Conservation (phyloP, 495 filamentous ascomycete genomes). For the Aspergillus kassunensis region DNA sequence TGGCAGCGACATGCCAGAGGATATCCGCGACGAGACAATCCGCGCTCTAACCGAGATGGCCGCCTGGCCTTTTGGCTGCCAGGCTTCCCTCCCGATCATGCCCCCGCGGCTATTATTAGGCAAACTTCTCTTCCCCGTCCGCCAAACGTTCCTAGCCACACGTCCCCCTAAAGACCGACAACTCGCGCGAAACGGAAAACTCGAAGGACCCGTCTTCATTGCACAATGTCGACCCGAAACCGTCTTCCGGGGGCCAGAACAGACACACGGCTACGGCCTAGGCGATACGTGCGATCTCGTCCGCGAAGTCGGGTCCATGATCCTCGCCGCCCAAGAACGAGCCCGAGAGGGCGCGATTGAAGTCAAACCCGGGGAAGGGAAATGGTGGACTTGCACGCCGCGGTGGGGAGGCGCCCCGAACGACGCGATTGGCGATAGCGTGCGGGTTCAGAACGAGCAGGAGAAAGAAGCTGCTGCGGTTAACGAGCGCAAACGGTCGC, state of each 20-base stretch:
- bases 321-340: slow-evolving; percentile 79
- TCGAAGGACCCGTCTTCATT: slow-evolving; percentile 68
- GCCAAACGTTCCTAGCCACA: slow-evolving; percentile 56
- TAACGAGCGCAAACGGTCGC: slow-evolving; percentile 39
- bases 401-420: slow-evolving; percentile 75
- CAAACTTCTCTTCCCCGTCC: slow-evolving; percentile 47
- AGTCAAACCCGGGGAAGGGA: slow-evolving; percentile 62
- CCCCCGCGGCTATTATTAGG: slow-evolving; percentile 60
- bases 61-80: slow-evolving; percentile 76
- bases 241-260: slow-evolving; percentile 39
- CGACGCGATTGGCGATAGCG: slow-evolving; percentile 54
- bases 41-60: slow-evolving; percentile 72
- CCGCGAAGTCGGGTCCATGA: slow-evolving; percentile 67
- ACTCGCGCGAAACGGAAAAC: slow-evolving; percentile 64
- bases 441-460: slow-evolving; percentile 23
- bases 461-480: slow-evolving; percentile 16
- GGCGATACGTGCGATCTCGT: slow-evolving; percentile 63
- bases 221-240: slow-evolving; percentile 58
- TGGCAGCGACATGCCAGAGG: slow-evolving; percentile 71
- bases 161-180: slow-evolving; percentile 64
- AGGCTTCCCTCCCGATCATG: slow-evolving; percentile 56
- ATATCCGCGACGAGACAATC: slow-evolving; percentile 66
- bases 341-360: slow-evolving; percentile 66
- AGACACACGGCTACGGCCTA: slow-evolving; percentile 44
- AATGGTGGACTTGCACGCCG: slow-evolving; percentile 74